These are phyloP conservation scores for Cladorrhinum sp. DNA, from an alignment of 2,329 filamentous ascomycete species.

Conservation along the genomic window DNA sequence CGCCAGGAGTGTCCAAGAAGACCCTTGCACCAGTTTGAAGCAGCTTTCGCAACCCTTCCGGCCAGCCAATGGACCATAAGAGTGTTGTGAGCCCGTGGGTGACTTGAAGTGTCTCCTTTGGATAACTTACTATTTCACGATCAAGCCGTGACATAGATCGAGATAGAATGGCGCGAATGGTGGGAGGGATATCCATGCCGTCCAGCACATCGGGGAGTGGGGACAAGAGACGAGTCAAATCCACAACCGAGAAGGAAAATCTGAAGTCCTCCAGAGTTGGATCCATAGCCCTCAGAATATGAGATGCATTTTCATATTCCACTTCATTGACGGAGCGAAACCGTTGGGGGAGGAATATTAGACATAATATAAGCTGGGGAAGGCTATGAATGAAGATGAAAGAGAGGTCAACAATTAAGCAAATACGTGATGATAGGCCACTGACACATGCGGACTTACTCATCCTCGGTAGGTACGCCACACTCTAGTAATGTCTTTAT, in stretches of 20 bases:
- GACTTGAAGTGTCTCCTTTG: not conserved
- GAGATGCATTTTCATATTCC: too few relatives aligned
- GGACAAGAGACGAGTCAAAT: not conserved
- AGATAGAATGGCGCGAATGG: not conserved
- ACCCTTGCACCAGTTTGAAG: not conserved
- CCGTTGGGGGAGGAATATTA: too few relatives aligned
- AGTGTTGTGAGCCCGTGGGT: not conserved
- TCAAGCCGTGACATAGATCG: not conserved
- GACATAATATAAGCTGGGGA: too few relatives aligned
- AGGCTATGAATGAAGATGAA: too few relatives aligned
- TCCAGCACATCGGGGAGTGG: not conserved
- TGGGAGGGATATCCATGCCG: not conserved
- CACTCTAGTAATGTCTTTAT: not conserved
- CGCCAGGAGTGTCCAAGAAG: not conserved
- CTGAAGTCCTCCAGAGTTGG: not conserved
- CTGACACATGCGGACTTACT: too few relatives aligned
- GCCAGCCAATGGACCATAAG: not conserved
- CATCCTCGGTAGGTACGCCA: not conserved
- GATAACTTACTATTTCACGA: not conserved
- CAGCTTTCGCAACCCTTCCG: not conserved
- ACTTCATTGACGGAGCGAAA: too few relatives aligned
- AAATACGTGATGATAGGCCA: too few relatives aligned
- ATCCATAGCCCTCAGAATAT: not conserved
- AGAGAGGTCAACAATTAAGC: too few relatives aligned
- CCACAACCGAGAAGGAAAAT: not conserved